Evolutionary conservation across 2,329 filamentous ascomycete species (phyloP).

Genomic region (Hymenoscyphus occultus): DNA sequence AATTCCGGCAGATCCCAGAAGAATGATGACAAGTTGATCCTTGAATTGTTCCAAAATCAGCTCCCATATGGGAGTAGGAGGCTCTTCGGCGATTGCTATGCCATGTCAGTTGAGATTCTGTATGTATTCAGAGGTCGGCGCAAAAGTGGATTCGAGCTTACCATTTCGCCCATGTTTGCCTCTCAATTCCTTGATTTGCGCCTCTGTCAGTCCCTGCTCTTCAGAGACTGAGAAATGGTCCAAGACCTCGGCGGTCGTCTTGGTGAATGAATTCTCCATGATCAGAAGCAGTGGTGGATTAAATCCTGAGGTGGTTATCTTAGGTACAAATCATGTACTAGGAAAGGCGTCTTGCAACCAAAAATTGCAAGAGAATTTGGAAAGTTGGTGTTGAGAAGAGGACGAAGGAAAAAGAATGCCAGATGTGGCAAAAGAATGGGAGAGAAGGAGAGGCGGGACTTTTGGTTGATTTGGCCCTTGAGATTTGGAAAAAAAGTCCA

Average conservation of each 20-base stretch:
- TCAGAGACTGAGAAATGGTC: slow-evolving; percentile 55
- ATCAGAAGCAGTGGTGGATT: slow-evolving; percentile 15
- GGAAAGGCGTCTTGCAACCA: not conserved
- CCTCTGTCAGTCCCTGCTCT: slow-evolving; percentile 53
- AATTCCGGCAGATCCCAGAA: slow-evolving; percentile 86
- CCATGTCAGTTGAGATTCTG: slow-evolving; percentile 22
- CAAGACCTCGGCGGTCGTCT: slow-evolving; percentile 57
- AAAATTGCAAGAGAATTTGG: slow-evolving; percentile 7
- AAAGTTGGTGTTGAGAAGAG: not conserved
- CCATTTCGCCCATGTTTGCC: slow-evolving; percentile 65
- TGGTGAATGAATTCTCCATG: slow-evolving; percentile 64
- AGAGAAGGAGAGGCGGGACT: not conserved
- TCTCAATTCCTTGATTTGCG: slow-evolving; percentile 55
- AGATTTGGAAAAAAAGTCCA: slow-evolving; percentile 4
- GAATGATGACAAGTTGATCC: slow-evolving; percentile 93
- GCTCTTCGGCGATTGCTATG: slow-evolving; percentile 76
- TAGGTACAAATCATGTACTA: slow-evolving; percentile 6
- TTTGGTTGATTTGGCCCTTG: slow-evolving; percentile 2
- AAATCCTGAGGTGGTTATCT: not conserved
- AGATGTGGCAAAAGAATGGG: not conserved
- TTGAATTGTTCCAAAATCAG: slow-evolving; percentile 98
- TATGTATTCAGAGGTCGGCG: slow-evolving; percentile 1
- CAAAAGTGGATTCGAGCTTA: slow-evolving; percentile 39
- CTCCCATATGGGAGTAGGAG: slow-evolving; percentile 93
- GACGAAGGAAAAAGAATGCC: slow-evolving; percentile 4